Evolutionary conservation across 495 filamentous ascomycete species (phyloP).

Genomic region (Apiosordaria backusii): DNA sequence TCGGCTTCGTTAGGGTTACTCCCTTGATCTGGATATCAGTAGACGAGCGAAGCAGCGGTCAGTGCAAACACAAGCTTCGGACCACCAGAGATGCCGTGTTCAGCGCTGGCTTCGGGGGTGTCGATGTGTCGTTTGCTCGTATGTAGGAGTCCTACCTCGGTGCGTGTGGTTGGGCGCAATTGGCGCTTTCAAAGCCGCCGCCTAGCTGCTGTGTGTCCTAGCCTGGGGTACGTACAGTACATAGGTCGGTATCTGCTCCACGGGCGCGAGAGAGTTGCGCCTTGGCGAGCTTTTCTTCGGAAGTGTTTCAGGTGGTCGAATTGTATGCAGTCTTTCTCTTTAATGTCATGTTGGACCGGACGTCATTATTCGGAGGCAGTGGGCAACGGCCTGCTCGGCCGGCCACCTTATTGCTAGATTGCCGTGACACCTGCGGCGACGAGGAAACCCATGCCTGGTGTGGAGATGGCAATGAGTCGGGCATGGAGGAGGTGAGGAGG

Average conservation of each 20-base stretch:
- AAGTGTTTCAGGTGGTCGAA: conserved; percentile 13
- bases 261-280: neutral
- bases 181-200: neutral
- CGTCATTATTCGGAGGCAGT: too few species aligned
- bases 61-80: neutral
- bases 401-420: neutral
- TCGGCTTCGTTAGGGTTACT: neutral
- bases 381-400: neutral
- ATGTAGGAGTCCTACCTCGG: neutral
- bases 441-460: neutral
- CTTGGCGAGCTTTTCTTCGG: neutral
- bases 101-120: neutral
- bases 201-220: neutral
- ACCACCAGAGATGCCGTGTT: neutral
- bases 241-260: neutral
- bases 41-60: neutral
- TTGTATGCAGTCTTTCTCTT: neutral
- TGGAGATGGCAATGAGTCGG: neutral
- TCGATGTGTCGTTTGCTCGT: neutral
- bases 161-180: neutral
- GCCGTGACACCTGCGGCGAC: neutral
- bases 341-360: too few species aligned
- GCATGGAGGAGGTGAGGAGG: neutral
- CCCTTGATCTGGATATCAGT: neutral
- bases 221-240: too few species aligned